Percentiles rank a stretch among this genome's conserved stretches.
These are phyloP conservation scores for Pestalotiopsis sp. DNA, from an alignment of 2,329 filamentous ascomycete species.

Conservation along the genomic window DNA sequence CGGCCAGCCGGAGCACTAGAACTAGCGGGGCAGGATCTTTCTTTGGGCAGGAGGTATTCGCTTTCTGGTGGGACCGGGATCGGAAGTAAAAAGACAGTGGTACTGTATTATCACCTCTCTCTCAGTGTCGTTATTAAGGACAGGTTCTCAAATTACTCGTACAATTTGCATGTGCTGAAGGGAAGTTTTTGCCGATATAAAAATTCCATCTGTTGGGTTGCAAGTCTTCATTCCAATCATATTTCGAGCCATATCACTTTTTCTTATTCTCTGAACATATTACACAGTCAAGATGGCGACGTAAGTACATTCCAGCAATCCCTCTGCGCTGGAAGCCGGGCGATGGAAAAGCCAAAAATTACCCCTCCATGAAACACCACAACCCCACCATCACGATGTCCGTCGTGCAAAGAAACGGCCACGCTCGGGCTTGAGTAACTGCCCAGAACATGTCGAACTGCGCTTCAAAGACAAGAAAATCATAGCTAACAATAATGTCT, in stretches of 20 bases:
- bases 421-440: background rate
- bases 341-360: constrained; percentile 17
- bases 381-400: constrained; percentile 25
- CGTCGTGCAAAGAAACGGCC: background rate
- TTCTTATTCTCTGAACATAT: background rate
- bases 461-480: background rate
- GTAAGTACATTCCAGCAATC: background rate
- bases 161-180: constrained; percentile 7
- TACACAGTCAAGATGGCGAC: constrained; percentile 2
- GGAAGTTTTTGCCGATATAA: background rate
- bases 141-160: background rate
- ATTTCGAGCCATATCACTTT: background rate
- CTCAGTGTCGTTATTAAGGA: background rate
- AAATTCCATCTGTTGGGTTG: background rate
- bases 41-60: constrained; percentile 14
- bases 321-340: background rate
- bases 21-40: constrained; percentile 11
- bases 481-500: background rate
- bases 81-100: background rate
- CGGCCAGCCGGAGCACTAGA: background rate
- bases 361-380: constrained; percentile 23
- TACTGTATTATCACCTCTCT: background rate
- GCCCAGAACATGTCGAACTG: background rate
- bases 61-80: constrained; percentile 8
- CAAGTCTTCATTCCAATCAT: background rate